Base-by-base conservation (phyloP, 371 early-diverging fungal genomes). In the Chytridiales sp. region DNA sequence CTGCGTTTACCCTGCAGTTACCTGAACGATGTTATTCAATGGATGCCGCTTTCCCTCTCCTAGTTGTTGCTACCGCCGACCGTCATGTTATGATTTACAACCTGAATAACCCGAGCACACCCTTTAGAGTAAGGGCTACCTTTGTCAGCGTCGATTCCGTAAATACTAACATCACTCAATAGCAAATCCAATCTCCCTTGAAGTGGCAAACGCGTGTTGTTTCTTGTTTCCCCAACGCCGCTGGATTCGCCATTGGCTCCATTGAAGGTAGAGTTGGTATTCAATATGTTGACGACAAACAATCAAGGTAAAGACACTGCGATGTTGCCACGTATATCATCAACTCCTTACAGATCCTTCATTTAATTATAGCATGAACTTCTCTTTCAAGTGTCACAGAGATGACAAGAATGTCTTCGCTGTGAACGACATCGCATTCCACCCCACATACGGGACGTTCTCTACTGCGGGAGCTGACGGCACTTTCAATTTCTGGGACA, bases 301-400 rank as follows among this genome's bases (percentile, higher is more conserved):
- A 93, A 35, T 70, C 73, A 47, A 67, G 77, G 88, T 88, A 85
- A 72, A 77, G 67, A 1, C 27, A 8, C 13, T 38, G 0, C n/a
- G n/a, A n/a, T n/a, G n/a, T n/a, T n/a, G n/a, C n/a, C n/a, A n/a
- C n/a, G n/a, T n/a, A n/a, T n/a, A 42, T 17, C 27, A 17, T n/a
- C 44, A n/a, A 61, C 4, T 13, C 39, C 21, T 24, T n/a, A 24
- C 47, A 21, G 13, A 46, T 56, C 4, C 27, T 22, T 56, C 41
- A n/a, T n/a, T n/a, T n/a, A n/a, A n/a, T 41, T 34, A 32, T 39
- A 56, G 26, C 44, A 46, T 80, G 61, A 90, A 87, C 66, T 94
- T 95, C 59, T 91, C 92, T 4, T 97, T 96, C 82, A 94, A 91
- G 66, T 94, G 95, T 74, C 99, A 99, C 72, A 86, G 97, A 48